Percentiles rank a stretch among this genome's conserved stretches.
Evolutionary conservation across 305 asterid genomes (phyloP).

Genomic region (Vinca major): DNA sequence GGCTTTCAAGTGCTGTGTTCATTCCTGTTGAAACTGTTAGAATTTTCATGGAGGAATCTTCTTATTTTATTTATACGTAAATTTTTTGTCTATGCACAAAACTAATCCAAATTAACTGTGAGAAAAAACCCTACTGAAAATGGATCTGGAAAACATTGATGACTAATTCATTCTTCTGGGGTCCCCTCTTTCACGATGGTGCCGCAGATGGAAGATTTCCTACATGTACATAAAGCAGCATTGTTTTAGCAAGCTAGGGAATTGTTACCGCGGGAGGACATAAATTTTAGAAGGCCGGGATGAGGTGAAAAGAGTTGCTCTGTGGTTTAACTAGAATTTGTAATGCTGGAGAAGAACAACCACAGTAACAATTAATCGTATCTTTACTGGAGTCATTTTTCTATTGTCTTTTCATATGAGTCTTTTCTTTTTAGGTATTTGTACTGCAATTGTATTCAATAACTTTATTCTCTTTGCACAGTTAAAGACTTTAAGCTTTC

Average conservation of each 20-base stretch:
- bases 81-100: not conserved
- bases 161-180: not conserved
- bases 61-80: not conserved
- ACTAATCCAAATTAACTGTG: not conserved
- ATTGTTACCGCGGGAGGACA: not conserved
- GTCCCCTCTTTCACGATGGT: not conserved
- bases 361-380: not conserved
- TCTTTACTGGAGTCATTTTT: not conserved
- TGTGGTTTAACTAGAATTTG: conserved; percentile 1
- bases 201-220: conserved; percentile 11
- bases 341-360: conserved; percentile 3
- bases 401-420: not conserved
- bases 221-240: not conserved
- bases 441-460: too few relatives aligned
- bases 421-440: too few relatives aligned
- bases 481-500: too few relatives aligned
- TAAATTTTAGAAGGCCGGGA: not conserved
- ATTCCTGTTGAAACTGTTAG: not conserved
- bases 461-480: too few relatives aligned
- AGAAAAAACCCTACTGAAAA: not conserved
- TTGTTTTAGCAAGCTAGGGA: not conserved
- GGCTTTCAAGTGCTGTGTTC: too few relatives aligned
- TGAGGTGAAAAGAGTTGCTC: conserved; percentile 2
- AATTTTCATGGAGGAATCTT: not conserved
- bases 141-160: not conserved